Base-by-base conservation (phyloP, 208 protist species). In the Leishmania turanica region DNA sequence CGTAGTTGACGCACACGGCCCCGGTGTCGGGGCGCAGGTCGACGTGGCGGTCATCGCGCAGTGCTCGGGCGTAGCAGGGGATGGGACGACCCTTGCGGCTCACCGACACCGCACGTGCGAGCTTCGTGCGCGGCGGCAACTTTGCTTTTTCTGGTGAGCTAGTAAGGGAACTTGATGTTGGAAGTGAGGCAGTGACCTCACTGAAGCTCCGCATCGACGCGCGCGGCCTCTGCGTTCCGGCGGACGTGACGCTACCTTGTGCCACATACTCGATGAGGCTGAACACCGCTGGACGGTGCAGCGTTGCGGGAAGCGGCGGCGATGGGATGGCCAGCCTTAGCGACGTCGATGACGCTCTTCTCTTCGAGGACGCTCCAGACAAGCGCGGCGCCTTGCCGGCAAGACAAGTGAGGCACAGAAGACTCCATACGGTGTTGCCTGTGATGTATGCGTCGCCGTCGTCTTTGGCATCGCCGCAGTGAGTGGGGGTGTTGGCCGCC, bases 201-300 rank as follows among this genome's bases (percentile, higher is more conserved):
- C 71, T 73, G 5, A 27, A 45, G 56, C 65, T 66, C 45, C 53
- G 47, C 75, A 42, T 77, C 21, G 77, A 77, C 60, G 37, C 24
- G 4, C 34, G 62, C 19, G 40, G 71, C 21, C n/a, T 60, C 9
- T 56, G 73, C 24, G 65, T 34, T 15, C 47, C 58, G n/a, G 70
- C 77, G 15, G 83, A 62, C 78, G 51, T 19, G 19, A 83, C 64
- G 42, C 27, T 58, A 60, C 77, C 51, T 37, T 88, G 86, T 21
- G 80, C 80, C 19, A 92, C 91, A 40, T 91, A 83, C 80, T 91
- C 91, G 60, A 93, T 68, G 77, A 96, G 88, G 68, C 87, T 89
- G 53, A 89, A 88, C 1, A 96, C 91, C 1, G 87, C 86, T 1
- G 83, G 86, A 21, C 93, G 93, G 74, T 96, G 89, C 54, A 94